Evolutionary conservation across 2,329 filamentous ascomycete species (phyloP).

Genomic region (Uncinocarpus reesii): DNA sequence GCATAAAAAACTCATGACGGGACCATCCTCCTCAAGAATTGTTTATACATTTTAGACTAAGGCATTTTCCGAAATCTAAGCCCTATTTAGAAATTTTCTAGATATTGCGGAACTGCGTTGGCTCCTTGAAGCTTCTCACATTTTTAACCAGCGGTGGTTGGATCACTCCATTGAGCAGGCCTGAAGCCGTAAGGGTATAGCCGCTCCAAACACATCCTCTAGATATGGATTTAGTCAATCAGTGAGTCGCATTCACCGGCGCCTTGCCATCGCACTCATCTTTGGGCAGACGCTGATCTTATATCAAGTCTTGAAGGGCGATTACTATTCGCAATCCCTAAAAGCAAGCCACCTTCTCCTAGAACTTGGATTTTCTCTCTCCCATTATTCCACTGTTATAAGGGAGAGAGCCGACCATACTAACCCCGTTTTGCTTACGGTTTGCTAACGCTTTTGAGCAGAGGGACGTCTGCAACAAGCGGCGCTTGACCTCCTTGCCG

Average conservation of each 20-base stretch:
- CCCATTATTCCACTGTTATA: slow-evolving; percentile 9
- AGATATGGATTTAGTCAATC: slow-evolving; percentile 52
- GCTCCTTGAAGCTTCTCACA: too few relatives aligned
- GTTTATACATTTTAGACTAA: background rate
- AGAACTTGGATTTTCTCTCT: slow-evolving; percentile 7
- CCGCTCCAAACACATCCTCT: background rate
- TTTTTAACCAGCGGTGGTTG: too few relatives aligned
- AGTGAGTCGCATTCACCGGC: slow-evolving; percentile 37
- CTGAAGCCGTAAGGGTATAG: background rate
- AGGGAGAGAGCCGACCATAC: background rate
- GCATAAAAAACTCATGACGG: background rate
- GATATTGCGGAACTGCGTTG: too few relatives aligned
- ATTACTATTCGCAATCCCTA: slow-evolving; percentile 92
- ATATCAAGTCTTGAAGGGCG: slow-evolving; percentile 71
- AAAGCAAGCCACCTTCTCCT: slow-evolving; percentile 56
- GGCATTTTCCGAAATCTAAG: background rate
- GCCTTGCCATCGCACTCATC: background rate
- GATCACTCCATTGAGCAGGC: background rate
- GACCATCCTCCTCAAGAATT: background rate
- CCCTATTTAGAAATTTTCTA: background rate
- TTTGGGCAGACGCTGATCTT: slow-evolving; percentile 18
- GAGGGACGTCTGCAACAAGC: slow-evolving; percentile 88
- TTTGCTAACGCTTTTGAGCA: slow-evolving; percentile 30
- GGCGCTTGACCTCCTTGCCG: slow-evolving; percentile 79
- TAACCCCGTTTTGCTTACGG: slow-evolving; percentile 14